Evolutionary conservation across 164 flowering plant species (phyloP).

Genomic region (Dillenia suffruticosa): DNA sequence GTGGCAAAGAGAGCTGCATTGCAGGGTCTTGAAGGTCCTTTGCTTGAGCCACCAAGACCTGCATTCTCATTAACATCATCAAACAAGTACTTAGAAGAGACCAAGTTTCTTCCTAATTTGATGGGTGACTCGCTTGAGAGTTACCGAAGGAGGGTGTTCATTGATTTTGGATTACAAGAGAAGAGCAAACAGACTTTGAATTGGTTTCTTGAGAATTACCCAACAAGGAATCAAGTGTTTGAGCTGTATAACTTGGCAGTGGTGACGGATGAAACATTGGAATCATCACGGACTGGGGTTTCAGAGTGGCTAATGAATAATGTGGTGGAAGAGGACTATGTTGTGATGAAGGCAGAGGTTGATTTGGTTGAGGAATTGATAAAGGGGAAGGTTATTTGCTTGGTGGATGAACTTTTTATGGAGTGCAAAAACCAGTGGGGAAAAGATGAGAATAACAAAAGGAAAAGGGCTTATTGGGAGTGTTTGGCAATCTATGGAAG

Average conservation of each 20-base stretch:
- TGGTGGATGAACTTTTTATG: constrained; percentile 77
- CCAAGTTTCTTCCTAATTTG: constrained; percentile 64
- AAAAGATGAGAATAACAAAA: constrained; percentile 22
- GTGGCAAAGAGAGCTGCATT: constrained; percentile 56
- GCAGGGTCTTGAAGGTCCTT: constrained; percentile 56
- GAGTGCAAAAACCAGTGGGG: constrained; percentile 49
- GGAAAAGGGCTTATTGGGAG: constrained; percentile 84
- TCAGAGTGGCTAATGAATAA: constrained; percentile 63
- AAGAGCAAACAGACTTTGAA: constrained; percentile 12
- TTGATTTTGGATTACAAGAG: constrained; percentile 39
- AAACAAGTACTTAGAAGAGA: constrained; percentile 28
- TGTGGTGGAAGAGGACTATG: constrained; percentile 64
- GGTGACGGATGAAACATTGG: constrained; percentile 19
- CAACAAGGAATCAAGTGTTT: constrained; percentile 47
- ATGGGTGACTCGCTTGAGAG: constrained; percentile 51
- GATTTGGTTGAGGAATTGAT: constrained; percentile 73
- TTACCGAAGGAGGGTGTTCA: constrained; percentile 65
- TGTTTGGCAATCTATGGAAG: constrained; percentile 80
- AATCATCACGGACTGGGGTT: constrained; percentile 25
- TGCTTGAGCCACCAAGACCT: constrained; percentile 69
- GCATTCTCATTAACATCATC: constrained; percentile 25
- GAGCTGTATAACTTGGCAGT: constrained; percentile 52
- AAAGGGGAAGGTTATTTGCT: constrained; percentile 37
- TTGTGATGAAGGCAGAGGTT: constrained; percentile 81
- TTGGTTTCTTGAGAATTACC: constrained; percentile 71